A percentile compares a stretch with the other conserved stretches of the same genome.
phyloP scores from a whole-genome alignment of 2,329 filamentous ascomycete genomes.

The Aspergillus chevalieri region DNA sequence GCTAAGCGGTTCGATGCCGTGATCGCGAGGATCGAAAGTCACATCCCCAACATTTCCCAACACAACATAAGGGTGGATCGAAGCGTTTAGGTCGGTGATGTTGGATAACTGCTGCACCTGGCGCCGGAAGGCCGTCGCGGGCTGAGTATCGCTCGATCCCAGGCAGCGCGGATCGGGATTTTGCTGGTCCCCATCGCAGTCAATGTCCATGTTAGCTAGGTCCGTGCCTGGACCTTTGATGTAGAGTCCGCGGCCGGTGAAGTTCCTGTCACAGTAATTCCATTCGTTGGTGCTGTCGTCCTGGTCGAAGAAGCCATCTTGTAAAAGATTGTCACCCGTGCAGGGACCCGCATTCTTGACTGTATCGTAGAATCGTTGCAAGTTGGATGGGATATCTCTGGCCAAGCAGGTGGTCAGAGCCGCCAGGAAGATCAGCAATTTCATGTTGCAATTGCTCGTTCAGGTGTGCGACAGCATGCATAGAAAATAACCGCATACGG shows the following conservation, averaged over 20 bases:
- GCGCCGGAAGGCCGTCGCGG: conserved; percentile 8
- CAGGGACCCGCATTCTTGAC: conserved; percentile 6
- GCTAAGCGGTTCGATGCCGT: conserved; percentile 3
- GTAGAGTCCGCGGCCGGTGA: conserved; percentile 6
- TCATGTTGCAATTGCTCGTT: background rate
- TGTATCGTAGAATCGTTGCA: conserved; percentile 10
- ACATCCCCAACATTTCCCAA: conserved; percentile 14
- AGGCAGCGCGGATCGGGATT: conserved; percentile 5
- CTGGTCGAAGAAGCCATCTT: conserved; percentile 8
- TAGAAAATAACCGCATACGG: too few relatives aligned
- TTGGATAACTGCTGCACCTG: conserved; percentile 4
- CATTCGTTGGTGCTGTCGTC: conserved; percentile 4
- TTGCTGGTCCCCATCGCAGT: conserved; percentile 9
- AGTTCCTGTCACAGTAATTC: conserved; percentile 9
- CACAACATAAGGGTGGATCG: conserved; percentile 21
- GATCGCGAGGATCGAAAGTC: conserved; percentile 2
- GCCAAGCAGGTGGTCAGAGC: background rate
- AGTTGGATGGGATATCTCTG: conserved; percentile 7
- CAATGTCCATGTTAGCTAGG: conserved; percentile 13
- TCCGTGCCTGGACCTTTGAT: conserved; percentile 4
- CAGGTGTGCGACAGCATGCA: background rate
- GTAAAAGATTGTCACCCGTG: conserved; percentile 5
- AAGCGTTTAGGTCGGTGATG: conserved; percentile 17
- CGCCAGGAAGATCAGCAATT: background rate
- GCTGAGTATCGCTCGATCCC: conserved; percentile 4